Conservation (phyloP, 805 yeast genomes). For the Cyberlindnera euphorbiae region DNA sequence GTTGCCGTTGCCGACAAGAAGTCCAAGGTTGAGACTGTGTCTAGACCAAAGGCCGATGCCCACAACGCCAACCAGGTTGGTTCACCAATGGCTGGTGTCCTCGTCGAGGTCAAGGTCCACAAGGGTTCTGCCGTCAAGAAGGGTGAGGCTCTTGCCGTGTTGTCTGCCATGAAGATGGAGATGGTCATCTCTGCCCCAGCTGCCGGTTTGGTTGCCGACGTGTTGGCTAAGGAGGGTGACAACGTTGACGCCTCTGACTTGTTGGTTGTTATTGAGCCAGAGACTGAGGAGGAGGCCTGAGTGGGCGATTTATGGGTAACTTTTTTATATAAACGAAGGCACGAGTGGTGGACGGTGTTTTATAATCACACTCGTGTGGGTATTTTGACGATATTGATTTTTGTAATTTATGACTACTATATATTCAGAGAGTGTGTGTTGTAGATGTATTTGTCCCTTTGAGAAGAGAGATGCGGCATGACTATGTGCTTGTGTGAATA, state of each 20-base stretch:
- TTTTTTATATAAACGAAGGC: too few species aligned
- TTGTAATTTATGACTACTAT: too few species aligned
- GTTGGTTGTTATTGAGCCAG: constrained; percentile 51
- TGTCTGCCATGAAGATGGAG: constrained; percentile 99
- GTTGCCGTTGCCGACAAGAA: constrained; percentile 86
- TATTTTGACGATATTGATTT: too few species aligned
- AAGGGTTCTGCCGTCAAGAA: constrained; percentile 86
- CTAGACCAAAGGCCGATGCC: constrained; percentile 87
- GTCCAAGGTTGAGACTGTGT: constrained; percentile 76
- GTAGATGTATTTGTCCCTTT: too few species aligned
- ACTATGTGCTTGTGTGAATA: too few species aligned
- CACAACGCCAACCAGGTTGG: constrained; percentile 90
- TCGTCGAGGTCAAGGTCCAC: constrained; percentile 89
- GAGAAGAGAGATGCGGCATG: too few species aligned
- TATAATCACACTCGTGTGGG: too few species aligned
- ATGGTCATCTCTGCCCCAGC: constrained; percentile 95
- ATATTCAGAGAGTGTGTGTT: too few species aligned
- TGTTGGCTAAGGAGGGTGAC: constrained; percentile 83
- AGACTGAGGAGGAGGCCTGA: constrained; percentile 12
- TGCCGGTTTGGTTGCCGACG: constrained; percentile 75
- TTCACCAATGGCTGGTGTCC: constrained; percentile 99
- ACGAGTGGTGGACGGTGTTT: too few species aligned
- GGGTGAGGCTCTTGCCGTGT: constrained; percentile 92
- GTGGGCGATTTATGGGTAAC: too few species aligned
- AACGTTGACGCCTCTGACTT: constrained; percentile 93